Base-by-base conservation (phyloP, 73 alveolate species). In the Paramecium tetraurelia region DNA sequence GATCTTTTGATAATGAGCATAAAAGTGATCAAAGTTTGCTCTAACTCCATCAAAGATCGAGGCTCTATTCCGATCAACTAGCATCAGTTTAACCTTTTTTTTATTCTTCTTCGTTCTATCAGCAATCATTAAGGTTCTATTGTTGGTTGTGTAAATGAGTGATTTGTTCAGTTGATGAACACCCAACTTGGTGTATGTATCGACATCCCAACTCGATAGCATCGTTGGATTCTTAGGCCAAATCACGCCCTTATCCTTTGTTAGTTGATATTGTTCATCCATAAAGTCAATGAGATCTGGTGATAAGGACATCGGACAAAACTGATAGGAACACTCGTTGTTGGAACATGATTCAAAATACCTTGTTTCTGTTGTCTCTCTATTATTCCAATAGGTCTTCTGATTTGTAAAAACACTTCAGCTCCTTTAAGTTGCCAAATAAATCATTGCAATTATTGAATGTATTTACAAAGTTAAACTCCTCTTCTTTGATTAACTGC, bases 191-290 rank as follows among this genome's bases (percentile, higher is more conserved):
- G 87, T 35, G 16, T 75, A 75, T 5, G 1, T 21, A 10, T 75
- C 87, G 38, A 75, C 36, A 75, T 75, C 20, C 58, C 59, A 38
- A 16, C 5, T 9, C 35, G 12, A n/a, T 7, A 75, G 10, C 33
- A 75, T 75, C 38, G 87, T 75, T 1, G 87, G 87, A 35, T 75
- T 38, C 29, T 75, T 75, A 16, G 87, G 87, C 87, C 87, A 75
- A 4, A 35, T 3, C 7, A 75, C n/a, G n/a, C 38, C 6, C 21
- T 41, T 75, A 35, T 75, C 87, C 18, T 75, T 75, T 0, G 38
- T 38, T 75, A 5, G 21, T 29, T 75, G 5, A 20, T 18, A 75
- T 75, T 75, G 9, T 20, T 75, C 87, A 75, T 75, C 87, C 87
- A 75, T 75, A 41, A 75, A 75, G 12, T 75, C 87, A 11, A 75